These are phyloP conservation scores for Morella rubra DNA, from an alignment of 306 rosid species.

Conservation along the genomic window DNA sequence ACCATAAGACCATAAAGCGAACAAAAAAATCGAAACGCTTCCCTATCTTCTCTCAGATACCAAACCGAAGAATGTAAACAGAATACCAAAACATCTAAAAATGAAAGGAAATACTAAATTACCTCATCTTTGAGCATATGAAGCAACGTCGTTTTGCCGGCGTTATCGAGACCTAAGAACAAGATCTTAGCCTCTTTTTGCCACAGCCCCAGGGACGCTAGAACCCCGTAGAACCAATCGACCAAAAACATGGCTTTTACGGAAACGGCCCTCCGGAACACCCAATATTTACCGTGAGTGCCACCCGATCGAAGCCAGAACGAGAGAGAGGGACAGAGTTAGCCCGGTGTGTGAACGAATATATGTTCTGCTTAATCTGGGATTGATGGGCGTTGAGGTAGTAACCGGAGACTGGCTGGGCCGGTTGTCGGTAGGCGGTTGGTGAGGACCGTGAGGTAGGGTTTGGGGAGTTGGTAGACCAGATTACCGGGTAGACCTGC, in stretches of 20 bases:
- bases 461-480: neutral
- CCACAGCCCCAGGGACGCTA: slow-evolving; percentile 89
- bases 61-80: neutral
- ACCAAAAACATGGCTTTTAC: slow-evolving; percentile 56
- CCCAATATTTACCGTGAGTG: slow-evolving; percentile 12
- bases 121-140: slow-evolving; percentile 97
- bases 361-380: neutral
- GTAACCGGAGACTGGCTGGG: slow-evolving; percentile 13
- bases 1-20: neutral
- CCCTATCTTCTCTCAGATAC: neutral
- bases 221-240: slow-evolving; percentile 87
- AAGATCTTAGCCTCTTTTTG: slow-evolving; percentile 96
- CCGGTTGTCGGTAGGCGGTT: neutral
- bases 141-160: slow-evolving; percentile 87
- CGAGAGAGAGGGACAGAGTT: slow-evolving; percentile 19
- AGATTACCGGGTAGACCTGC: neutral
- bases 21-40: neutral
- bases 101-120: neutral
- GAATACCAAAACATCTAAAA: neutral
- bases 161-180: slow-evolving; percentile 85
- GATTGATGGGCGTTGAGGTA: neutral
- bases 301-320: slow-evolving; percentile 32
- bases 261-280: neutral
- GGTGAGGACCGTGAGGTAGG: neutral
- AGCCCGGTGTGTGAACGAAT: slow-evolving; percentile 1